phyloP scores from a whole-genome alignment of 768 basidiomycete genomes.

The Leccinum olivaceopallidum region DNA sequence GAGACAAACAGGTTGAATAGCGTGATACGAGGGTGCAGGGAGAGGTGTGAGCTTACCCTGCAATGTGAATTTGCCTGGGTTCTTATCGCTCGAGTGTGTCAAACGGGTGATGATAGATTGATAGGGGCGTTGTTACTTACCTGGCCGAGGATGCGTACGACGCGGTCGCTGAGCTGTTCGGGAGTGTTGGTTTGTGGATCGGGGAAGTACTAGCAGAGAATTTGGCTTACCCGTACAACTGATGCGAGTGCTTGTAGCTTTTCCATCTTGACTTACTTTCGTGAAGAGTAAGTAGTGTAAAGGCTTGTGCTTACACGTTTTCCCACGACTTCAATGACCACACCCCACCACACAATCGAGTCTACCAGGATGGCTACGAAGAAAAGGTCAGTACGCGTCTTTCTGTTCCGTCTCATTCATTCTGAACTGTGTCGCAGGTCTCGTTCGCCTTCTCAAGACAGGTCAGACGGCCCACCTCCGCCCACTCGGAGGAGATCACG shows the following conservation, averaged over 20 bases:
- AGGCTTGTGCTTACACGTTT: neutral
- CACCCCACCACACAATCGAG: constrained; percentile 18
- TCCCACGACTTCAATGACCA: neutral
- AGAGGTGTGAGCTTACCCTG: constrained; percentile 53
- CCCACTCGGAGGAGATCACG: constrained; percentile 42
- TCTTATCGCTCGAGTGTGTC: constrained; percentile 43
- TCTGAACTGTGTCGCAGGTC: constrained; percentile 39
- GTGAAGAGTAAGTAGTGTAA: constrained; percentile 5
- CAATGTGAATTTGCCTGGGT: constrained; percentile 86
- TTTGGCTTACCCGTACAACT: constrained; percentile 48
- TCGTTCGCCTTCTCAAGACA: constrained; percentile 44
- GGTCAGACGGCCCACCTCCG: constrained; percentile 38
- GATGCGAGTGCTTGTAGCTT: constrained; percentile 52
- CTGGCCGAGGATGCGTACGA: constrained; percentile 75
- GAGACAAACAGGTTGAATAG: neutral
- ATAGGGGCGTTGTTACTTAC: constrained; percentile 35
- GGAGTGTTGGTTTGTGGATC: constrained; percentile 1
- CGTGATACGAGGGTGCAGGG: too few relatives aligned
- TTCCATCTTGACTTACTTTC: constrained; percentile 40
- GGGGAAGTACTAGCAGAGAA: neutral
- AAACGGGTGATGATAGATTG: neutral
- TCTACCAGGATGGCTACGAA: constrained; percentile 42
- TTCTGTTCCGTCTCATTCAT: neutral
- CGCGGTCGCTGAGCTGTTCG: constrained; percentile 62
- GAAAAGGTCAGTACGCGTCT: constrained; percentile 35